Evolutionary conservation across 441 rosid species (phyloP).

Genomic region (Syzygium malaccense): DNA sequence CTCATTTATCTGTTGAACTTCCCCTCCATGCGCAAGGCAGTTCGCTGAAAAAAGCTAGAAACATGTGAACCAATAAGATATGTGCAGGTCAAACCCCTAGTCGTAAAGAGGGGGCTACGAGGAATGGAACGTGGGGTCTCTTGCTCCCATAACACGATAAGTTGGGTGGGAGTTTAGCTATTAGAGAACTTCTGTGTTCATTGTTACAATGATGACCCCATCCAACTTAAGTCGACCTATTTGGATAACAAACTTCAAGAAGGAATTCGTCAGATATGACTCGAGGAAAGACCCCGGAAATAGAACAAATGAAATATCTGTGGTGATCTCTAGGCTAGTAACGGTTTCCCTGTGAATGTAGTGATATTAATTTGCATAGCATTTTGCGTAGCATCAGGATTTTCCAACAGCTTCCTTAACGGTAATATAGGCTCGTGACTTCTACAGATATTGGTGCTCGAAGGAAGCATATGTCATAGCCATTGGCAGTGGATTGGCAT

Average conservation of each 20-base stretch:
- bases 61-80: too few relatives aligned
- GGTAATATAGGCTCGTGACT: neutral
- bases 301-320: neutral
- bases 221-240: neutral
- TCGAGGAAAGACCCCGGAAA: neutral
- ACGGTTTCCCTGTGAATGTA: neutral
- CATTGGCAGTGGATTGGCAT: conserved; percentile 41
- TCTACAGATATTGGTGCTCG: conserved; percentile 51
- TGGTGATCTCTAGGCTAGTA: neutral
- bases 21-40: neutral
- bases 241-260: neutral
- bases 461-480: conserved; percentile 81
- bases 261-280: neutral
- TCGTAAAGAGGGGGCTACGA: neutral
- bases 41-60: neutral
- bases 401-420: neutral
- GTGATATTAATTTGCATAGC: neutral
- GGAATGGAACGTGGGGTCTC: neutral
- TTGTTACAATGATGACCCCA: neutral
- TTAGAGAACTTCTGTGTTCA: neutral
- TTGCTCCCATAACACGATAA: neutral
- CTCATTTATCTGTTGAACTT: neutral
- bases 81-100: neutral
- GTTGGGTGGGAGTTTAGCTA: neutral
- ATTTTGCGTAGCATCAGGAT: neutral